phyloP scores from a whole-genome alignment of 495 filamentous ascomycete species.

The Neurospora sp. region DNA sequence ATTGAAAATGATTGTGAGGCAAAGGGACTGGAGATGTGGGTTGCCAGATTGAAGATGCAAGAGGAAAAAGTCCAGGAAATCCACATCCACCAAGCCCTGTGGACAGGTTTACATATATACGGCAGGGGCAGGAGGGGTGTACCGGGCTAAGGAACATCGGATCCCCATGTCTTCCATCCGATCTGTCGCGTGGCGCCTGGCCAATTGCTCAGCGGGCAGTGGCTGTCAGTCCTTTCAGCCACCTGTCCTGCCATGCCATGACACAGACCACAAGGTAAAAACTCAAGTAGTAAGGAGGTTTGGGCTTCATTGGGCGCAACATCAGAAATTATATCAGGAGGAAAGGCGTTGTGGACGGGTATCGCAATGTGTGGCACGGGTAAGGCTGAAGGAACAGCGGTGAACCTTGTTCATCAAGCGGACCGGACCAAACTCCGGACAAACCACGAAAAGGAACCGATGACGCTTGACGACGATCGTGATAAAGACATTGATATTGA shows the following conservation, averaged over 20 bases:
- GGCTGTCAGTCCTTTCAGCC: background rate
- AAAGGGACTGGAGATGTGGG: background rate
- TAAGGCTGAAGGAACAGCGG: background rate
- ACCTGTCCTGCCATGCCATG: background rate
- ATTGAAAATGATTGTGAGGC: background rate
- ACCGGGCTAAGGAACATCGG: background rate
- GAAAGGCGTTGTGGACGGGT: no score
- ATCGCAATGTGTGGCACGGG: background rate
- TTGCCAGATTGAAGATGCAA: background rate
- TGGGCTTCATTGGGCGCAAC: background rate
- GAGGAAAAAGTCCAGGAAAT: background rate
- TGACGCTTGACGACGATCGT: background rate
- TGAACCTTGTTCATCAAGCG: background rate
- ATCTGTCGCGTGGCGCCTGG: no score
- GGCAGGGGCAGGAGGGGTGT: no score
- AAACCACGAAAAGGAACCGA: background rate
- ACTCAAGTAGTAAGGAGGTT: no score
- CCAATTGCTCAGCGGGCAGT: background rate
- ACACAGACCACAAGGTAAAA: no score
- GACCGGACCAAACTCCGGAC: background rate
- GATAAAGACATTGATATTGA: background rate
- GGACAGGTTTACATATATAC: no score
- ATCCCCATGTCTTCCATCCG: no score
- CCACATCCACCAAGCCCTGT: background rate
- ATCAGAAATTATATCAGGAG: no score